phyloP scores from a whole-genome alignment of 2,329 filamentous ascomycete species.

The Macrophomina pseudophaseolina region DNA sequence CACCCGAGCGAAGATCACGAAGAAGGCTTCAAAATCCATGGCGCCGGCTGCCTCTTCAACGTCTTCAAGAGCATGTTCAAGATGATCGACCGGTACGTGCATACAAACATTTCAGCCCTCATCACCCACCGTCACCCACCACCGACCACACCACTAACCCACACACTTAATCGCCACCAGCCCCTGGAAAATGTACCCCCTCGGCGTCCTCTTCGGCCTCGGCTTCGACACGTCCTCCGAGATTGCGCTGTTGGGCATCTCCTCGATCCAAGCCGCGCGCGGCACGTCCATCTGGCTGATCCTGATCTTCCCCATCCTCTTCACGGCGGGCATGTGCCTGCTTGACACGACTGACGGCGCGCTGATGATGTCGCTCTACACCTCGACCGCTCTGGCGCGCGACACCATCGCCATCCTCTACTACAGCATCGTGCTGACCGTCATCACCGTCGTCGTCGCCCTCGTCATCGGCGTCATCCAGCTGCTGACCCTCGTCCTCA shows the following conservation, averaged over 20 bases:
- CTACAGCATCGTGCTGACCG: slow-evolving; percentile 87
- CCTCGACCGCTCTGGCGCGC: slow-evolving; percentile 74
- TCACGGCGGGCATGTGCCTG: slow-evolving; percentile 94
- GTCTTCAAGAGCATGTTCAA: slow-evolving; percentile 78
- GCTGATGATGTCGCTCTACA: slow-evolving; percentile 93
- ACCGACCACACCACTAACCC: too few species aligned
- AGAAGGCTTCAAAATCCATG: slow-evolving; percentile 70
- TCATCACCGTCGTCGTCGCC: slow-evolving; percentile 81
- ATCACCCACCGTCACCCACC: not conserved
- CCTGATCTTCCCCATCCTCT: slow-evolving; percentile 85
- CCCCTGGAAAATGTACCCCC: slow-evolving; percentile 95
- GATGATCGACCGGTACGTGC: slow-evolving; percentile 61
- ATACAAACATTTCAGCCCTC: not conserved
- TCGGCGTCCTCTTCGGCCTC: slow-evolving; percentile 83
- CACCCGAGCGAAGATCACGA: slow-evolving; percentile 47
- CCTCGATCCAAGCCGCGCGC: slow-evolving; percentile 80
- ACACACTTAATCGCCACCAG: slow-evolving; percentile 34
- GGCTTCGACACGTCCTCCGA: slow-evolving; percentile 97
- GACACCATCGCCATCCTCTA: slow-evolving; percentile 91
- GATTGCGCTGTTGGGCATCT: slow-evolving; percentile 88
- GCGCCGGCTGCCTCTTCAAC: slow-evolving; percentile 74
- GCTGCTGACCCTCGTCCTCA: slow-evolving; percentile 76
- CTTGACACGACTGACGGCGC: slow-evolving; percentile 92
- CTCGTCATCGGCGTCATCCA: slow-evolving; percentile 87
- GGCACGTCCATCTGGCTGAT: slow-evolving; percentile 95